Evolutionary conservation across 768 basidiomycete species (phyloP).

Genomic region (Rhodosporidiobolus sp.): DNA sequence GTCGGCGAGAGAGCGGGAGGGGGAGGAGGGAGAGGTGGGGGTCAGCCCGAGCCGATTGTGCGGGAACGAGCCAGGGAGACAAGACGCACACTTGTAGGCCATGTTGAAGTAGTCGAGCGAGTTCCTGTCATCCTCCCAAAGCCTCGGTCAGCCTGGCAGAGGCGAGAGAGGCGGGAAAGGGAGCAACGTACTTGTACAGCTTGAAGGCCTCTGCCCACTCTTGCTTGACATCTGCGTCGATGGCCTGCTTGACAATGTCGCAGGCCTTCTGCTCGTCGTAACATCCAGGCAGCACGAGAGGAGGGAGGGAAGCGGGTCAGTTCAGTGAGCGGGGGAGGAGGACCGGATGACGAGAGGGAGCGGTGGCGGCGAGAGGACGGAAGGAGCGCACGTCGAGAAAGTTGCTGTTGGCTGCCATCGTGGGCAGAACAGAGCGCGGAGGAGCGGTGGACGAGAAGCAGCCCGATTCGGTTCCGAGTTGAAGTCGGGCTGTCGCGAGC

Average conservation of each 20-base stretch:
- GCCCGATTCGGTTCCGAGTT: too few species aligned
- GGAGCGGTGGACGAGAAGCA: too few species aligned
- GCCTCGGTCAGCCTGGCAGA: neutral
- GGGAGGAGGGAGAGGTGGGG: neutral
- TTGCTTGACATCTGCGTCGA: conserved; percentile 70
- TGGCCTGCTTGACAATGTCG: conserved; percentile 72
- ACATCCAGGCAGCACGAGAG: neutral
- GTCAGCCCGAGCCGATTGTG: neutral
- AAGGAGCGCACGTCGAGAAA: conserved; percentile 48
- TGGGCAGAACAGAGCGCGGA: too few species aligned
- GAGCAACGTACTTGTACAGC: conserved; percentile 33
- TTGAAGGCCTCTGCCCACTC: conserved; percentile 94
- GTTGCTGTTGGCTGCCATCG: conserved; percentile 46
- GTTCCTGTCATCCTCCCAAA: conserved; percentile 71
- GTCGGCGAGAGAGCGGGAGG: neutral
- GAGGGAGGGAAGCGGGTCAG: conserved; percentile 17
- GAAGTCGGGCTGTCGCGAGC: too few species aligned
- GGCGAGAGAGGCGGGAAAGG: neutral
- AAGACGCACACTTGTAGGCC: conserved; percentile 72
- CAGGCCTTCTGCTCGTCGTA: conserved; percentile 33
- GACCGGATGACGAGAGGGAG: conserved; percentile 26
- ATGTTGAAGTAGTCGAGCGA: conserved; percentile 98
- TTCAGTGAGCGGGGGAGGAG: conserved; percentile 48
- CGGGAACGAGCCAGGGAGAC: neutral
- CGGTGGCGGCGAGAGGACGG: neutral